Percentiles rank a stretch among this genome's conserved stretches.
These are phyloP conservation scores for Tanozyma kutaoensis DNA, from an alignment of 805 yeast genomes.

Conservation along the genomic window DNA sequence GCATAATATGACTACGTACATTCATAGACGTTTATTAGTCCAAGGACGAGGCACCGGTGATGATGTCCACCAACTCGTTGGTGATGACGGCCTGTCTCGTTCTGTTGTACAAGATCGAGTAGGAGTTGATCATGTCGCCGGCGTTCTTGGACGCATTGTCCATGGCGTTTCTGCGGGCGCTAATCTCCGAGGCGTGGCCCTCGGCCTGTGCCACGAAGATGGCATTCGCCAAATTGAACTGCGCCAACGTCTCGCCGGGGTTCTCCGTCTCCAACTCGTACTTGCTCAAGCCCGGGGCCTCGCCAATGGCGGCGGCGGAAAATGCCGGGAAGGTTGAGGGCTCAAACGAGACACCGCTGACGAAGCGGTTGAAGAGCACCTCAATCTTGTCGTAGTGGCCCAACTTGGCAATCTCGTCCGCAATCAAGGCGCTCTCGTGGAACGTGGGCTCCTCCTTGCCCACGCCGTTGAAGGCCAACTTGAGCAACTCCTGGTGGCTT, in stretches of 20 bases:
- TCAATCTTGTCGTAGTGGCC: constrained; percentile 68
- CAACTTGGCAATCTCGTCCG: constrained; percentile 66
- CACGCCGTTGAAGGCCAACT: constrained; percentile 73
- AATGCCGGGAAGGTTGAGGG: constrained; percentile 59
- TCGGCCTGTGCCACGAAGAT: constrained; percentile 88
- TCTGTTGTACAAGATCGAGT: constrained; percentile 97
- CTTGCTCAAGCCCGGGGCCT: constrained; percentile 74
- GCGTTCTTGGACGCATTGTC: constrained; percentile 99
- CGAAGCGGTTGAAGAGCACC: constrained; percentile 77
- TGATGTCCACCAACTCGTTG: constrained; percentile 98
- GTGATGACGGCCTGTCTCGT: constrained; percentile 85
- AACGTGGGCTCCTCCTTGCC: constrained; percentile 97
- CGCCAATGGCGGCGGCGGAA: constrained; percentile 59
- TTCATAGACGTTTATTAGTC: no score
- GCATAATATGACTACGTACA: no score
- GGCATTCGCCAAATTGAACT: constrained; percentile 83
- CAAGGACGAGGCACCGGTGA: constrained; percentile 98
- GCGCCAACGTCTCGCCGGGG: constrained; percentile 62
- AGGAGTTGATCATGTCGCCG: constrained; percentile 94
- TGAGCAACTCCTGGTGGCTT: constrained; percentile 57
- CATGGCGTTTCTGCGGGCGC: constrained; percentile 99
- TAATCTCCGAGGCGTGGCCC: constrained; percentile 95
- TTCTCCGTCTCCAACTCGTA: constrained; percentile 63
- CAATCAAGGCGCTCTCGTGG: constrained; percentile 75
- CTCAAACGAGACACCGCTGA: constrained; percentile 81